Conservation (phyloP, 2,329 filamentous ascomycete genomes). For the Aspergillus arachidicola region DNA sequence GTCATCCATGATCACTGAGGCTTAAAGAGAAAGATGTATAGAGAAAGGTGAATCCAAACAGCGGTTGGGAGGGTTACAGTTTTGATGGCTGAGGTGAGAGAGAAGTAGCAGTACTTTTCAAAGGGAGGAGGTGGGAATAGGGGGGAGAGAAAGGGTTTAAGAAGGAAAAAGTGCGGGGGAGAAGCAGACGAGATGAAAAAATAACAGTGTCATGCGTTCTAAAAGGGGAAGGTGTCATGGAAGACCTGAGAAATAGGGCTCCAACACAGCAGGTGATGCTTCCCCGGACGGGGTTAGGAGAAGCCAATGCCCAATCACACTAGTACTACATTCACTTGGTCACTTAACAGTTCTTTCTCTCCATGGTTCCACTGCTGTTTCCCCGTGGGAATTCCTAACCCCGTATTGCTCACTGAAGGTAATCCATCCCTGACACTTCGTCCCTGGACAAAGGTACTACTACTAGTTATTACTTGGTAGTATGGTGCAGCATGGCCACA, state of each 20-base stretch:
- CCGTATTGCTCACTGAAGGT: background rate
- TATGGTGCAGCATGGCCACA: background rate
- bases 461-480: background rate
- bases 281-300: background rate
- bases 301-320: background rate
- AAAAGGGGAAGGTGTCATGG: background rate
- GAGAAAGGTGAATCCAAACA: background rate
- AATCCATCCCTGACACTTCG: too few relatives aligned
- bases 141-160: slow-evolving; percentile 1
- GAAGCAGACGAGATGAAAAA: slow-evolving; percentile 3
- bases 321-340: background rate
- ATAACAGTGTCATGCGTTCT: background rate
- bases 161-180: background rate
- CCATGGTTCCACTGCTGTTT: background rate
- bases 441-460: too few relatives aligned
- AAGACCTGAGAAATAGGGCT: slow-evolving; percentile 6
- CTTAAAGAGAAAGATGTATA: background rate
- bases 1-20: slow-evolving; percentile 16
- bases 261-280: slow-evolving; percentile 6
- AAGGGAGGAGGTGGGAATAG: background rate
- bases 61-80: background rate
- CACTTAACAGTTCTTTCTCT: background rate
- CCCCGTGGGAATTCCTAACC: background rate
- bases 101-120: background rate
- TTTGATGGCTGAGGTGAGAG: background rate